Base-by-base conservation (phyloP, 2,329 filamentous ascomycete species). In the Tympanopsis confertula region DNA sequence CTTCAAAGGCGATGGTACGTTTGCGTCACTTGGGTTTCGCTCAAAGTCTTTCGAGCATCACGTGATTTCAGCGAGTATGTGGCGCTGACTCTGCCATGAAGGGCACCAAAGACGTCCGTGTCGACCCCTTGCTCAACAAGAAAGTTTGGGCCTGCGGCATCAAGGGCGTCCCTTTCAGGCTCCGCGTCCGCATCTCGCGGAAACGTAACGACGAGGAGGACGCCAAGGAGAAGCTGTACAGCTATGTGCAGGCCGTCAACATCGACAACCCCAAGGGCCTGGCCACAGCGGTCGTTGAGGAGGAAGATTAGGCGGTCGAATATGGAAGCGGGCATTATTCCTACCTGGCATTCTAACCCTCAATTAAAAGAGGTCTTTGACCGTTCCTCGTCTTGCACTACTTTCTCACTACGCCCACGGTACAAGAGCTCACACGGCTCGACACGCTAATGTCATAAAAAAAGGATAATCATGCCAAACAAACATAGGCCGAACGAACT, bases 141-240 rank as follows among this genome's bases (percentile, higher is more conserved):
- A 96, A 98, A 79, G 89, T 98, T 66, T 98, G 91, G 91, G 91
- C 98, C 73, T 75, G 82, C 61, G 91, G 91, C 68, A 81, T 98
- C 76, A 98, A 96, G 85, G 93, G 91, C 61, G 88, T 95, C 53
- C 86, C 89, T 54, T 96, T 82, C 84, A 83, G 93, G 69, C 77
- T 98, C 57, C 89, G 91, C 60, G 81, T 98, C 62, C 87, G 93
- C 71, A 95, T 98, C 72, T 94, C 86, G 63, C 86, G 91, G 71
- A 91, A 94, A 82, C 86, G 91, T 80, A 98, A 98, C 74, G 91
- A 98, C 68, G 91, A 96, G 78, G 91, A 98, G 74, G 86, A 85
- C 59, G 91, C 91, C 65, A 94, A 94, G 78, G 86, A 98, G 81
- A 94, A 93, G 79, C 82, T 98, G 52, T 98, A 96, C 83, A 93